A percentile compares a stretch with the other conserved stretches of the same genome.
These are phyloP conservation scores for Fusarium mangiferae DNA, from an alignment of 2,329 filamentous ascomycete species.

Conservation along the genomic window DNA sequence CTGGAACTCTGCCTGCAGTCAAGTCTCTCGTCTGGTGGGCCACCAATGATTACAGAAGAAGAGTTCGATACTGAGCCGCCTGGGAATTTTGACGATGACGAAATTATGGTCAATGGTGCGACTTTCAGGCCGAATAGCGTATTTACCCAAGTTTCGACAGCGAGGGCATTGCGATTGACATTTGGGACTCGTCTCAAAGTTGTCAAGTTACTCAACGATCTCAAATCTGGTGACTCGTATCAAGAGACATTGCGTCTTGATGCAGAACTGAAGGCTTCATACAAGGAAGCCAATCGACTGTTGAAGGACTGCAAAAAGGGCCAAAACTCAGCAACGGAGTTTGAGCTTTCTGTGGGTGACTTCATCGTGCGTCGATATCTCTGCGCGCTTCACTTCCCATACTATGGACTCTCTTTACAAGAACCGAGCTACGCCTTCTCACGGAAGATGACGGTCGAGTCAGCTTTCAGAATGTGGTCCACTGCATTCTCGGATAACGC, in stretches of 20 bases:
- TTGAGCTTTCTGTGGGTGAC: constrained; percentile 59
- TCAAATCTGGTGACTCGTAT: constrained; percentile 52
- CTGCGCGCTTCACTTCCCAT: constrained; percentile 65
- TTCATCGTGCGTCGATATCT: constrained; percentile 65
- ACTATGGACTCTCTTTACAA: constrained; percentile 52
- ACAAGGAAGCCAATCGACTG: constrained; percentile 52
- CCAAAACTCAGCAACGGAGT: constrained; percentile 44
- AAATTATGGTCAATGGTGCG: constrained; percentile 50
- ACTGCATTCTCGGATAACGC: constrained; percentile 41
- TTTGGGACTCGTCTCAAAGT: constrained; percentile 57
- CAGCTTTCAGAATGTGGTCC: constrained; percentile 58
- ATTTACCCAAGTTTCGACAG: constrained; percentile 55
- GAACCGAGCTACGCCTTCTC: constrained; percentile 63
- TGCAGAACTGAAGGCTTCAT: constrained; percentile 53
- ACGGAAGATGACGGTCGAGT: constrained; percentile 59
- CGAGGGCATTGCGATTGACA: constrained; percentile 55
- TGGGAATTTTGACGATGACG: constrained; percentile 61
- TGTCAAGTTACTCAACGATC: constrained; percentile 56
- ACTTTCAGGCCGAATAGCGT: constrained; percentile 46
- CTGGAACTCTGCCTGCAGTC: constrained; percentile 59
- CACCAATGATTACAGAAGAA: constrained; percentile 55
- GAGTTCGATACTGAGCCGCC: constrained; percentile 63
- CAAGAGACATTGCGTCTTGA: constrained; percentile 58
- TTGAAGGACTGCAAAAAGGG: constrained; percentile 43
- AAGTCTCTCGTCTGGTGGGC: constrained; percentile 57